Percentiles rank a stretch among this genome's conserved stretches.
Evolutionary conservation across 495 filamentous ascomycete genomes (phyloP).

Genomic region (Corynascus novoguineensis): DNA sequence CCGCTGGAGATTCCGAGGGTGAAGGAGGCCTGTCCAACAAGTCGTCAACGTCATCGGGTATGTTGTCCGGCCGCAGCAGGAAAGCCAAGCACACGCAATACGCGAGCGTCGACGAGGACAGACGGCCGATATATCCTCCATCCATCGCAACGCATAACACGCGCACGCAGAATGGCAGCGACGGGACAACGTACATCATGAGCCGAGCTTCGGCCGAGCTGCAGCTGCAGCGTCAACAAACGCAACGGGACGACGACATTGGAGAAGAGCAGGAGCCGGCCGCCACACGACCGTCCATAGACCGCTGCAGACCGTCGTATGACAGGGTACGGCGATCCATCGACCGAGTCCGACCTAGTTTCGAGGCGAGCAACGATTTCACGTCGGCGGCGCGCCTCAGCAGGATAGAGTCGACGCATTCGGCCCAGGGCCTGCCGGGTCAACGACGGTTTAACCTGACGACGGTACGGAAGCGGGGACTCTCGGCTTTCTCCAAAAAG

Average conservation of each 20-base stretch:
- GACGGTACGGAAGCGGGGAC: constrained; percentile 32
- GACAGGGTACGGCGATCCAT: constrained; percentile 71
- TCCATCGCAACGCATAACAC: constrained; percentile 77
- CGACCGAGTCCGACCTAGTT: constrained; percentile 71
- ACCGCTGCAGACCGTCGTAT: constrained; percentile 68
- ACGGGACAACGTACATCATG: constrained; percentile 84
- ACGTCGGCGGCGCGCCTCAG: constrained; percentile 79
- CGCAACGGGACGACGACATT: constrained; percentile 27
- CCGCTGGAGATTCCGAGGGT: constrained; percentile 20
- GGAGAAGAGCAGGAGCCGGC: constrained; percentile 1
- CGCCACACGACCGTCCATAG: constrained; percentile 48
- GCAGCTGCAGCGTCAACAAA: background rate
- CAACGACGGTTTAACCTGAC: constrained; percentile 31
- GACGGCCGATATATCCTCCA: constrained; percentile 84
- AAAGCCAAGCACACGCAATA: constrained; percentile 56
- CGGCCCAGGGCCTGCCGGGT: constrained; percentile 22
- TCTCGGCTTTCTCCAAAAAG: constrained; percentile 36
- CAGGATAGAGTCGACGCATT: constrained; percentile 71
- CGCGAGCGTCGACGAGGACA: constrained; percentile 68
- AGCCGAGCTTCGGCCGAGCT: constrained; percentile 46
- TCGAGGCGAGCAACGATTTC: constrained; percentile 83
- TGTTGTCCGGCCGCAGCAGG: constrained; percentile 16
- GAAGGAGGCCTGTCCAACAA: constrained; percentile 34
- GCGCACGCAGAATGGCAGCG: constrained; percentile 84
- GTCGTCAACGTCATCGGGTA: constrained; percentile 47